phyloP scores from a whole-genome alignment of 441 rosid species.

The Corymbia calophylla region DNA sequence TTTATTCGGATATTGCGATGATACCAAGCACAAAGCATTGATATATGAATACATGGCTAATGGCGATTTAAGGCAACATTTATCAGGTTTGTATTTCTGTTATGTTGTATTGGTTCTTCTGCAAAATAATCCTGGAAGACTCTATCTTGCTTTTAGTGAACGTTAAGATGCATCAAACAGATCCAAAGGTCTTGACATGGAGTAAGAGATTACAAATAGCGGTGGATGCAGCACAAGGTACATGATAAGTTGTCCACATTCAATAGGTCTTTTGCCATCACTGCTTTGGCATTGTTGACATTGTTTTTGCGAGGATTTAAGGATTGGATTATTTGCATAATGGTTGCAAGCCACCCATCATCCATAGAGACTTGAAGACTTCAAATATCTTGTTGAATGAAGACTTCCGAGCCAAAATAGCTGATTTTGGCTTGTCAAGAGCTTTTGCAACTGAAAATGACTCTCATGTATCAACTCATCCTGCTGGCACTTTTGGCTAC shows the following conservation, averaged over 20 bases:
- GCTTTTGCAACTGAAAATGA: neutral
- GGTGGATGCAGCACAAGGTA: neutral
- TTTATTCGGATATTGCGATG: fast-evolving
- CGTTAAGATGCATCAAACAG: neutral
- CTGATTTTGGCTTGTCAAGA: neutral
- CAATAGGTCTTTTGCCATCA: fast-evolving
- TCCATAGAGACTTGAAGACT: neutral
- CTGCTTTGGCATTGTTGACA: neutral
- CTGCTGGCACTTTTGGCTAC: fast-evolving
- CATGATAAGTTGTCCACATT: neutral
- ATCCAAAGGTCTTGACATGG: neutral
- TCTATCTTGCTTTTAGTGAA: neutral
- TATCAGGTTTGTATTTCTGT: fast-evolving
- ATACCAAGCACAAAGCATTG: neutral
- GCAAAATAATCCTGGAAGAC: neutral
- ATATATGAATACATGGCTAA: neutral
- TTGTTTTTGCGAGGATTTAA: too few relatives aligned
- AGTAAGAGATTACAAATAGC: neutral
- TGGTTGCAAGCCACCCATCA: neutral
- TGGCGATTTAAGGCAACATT: neutral
- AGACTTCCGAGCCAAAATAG: neutral
- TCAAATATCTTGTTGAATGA: neutral
- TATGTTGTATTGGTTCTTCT: too few relatives aligned
- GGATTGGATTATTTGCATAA: neutral
- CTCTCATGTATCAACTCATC: neutral